phyloP scores from a whole-genome alignment of 169 alveolate species.

The Plasmodium adleri region DNA sequence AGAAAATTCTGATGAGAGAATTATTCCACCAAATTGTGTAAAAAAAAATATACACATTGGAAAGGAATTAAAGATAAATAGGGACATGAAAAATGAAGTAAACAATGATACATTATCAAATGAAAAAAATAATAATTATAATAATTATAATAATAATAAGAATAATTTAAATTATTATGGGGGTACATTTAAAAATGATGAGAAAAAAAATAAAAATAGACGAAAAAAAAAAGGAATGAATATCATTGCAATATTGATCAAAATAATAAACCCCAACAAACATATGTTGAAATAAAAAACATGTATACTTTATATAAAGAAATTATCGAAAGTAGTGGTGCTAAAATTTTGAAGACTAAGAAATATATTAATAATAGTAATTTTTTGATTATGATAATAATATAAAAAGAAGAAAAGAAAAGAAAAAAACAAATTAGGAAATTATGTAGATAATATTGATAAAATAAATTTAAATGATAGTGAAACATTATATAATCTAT shows the following conservation, averaged over 20 bases:
- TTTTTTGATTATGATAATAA: constrained; percentile 56
- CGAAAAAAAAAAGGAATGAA: neutral
- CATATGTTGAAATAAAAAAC: constrained; percentile 39
- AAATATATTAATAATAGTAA: constrained; percentile 75
- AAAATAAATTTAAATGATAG: constrained; percentile 87
- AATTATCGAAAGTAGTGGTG: constrained; percentile 74
- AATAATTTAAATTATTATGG: neutral
- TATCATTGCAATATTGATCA: neutral
- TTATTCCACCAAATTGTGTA: too few species aligned
- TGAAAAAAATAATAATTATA: neutral
- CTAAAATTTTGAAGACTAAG: constrained; percentile 74
- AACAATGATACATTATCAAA: too few species aligned
- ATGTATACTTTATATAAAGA: constrained; percentile 68
- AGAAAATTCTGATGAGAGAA: too few species aligned
- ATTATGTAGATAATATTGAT: constrained; percentile 79
- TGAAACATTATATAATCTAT: constrained; percentile 83
- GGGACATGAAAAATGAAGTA: too few species aligned
- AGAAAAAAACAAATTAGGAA: constrained; percentile 19
- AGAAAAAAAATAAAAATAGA: neutral
- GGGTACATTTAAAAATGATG: neutral
- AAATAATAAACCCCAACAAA: neutral
- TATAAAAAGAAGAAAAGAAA: constrained; percentile 37
- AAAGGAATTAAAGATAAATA: too few species aligned
- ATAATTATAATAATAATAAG: neutral
- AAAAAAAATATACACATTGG: too few species aligned